A percentile compares a stretch with the other conserved stretches of the same genome.
phyloP scores from a whole-genome alignment of 306 rosid genomes.

The Cercis canadensis region DNA sequence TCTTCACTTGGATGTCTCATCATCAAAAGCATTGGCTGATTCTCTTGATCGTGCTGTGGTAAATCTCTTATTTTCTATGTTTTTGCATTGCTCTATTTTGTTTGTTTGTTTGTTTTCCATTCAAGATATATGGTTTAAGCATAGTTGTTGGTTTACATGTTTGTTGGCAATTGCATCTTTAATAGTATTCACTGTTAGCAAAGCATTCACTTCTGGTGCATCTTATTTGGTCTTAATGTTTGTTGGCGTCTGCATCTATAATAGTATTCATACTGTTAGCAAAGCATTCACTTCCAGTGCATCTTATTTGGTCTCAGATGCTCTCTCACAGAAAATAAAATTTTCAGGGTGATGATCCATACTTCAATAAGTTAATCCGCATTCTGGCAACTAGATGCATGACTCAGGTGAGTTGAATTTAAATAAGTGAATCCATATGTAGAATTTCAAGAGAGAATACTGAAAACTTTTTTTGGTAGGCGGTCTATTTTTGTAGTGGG shows the following conservation, averaged over 20 bases:
- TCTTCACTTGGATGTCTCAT: conserved; percentile 82
- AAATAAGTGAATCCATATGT: conserved; percentile 20
- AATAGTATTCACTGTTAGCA: background rate
- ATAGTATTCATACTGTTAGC: conserved; percentile 2
- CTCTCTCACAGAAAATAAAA: background rate
- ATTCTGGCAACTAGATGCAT: conserved; percentile 97
- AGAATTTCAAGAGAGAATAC: conserved; percentile 16
- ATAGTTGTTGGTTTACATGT: conserved; percentile 5
- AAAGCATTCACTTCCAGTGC: background rate
- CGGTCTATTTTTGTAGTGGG: conserved; percentile 96
- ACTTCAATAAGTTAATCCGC: conserved; percentile 91
- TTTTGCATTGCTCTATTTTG: no score
- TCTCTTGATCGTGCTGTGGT: conserved; percentile 97
- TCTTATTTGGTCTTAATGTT: conserved; percentile 19
- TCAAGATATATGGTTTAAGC: conserved; percentile 2
- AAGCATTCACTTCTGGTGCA: background rate
- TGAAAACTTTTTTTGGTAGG: conserved; percentile 51
- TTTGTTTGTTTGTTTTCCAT: conserved; percentile 14
- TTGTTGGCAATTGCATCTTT: conserved; percentile 10
- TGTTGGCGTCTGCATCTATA: conserved; percentile 5
- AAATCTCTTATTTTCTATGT: conserved; percentile 24
- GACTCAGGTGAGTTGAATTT: conserved; percentile 77
- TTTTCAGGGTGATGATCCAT: conserved; percentile 91
- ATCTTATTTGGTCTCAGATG: conserved; percentile 14
- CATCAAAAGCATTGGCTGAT: conserved; percentile 95